Evolutionary conservation across 2,329 filamentous ascomycete genomes (phyloP).

Genomic region (Fusarium dlaminii): DNA sequence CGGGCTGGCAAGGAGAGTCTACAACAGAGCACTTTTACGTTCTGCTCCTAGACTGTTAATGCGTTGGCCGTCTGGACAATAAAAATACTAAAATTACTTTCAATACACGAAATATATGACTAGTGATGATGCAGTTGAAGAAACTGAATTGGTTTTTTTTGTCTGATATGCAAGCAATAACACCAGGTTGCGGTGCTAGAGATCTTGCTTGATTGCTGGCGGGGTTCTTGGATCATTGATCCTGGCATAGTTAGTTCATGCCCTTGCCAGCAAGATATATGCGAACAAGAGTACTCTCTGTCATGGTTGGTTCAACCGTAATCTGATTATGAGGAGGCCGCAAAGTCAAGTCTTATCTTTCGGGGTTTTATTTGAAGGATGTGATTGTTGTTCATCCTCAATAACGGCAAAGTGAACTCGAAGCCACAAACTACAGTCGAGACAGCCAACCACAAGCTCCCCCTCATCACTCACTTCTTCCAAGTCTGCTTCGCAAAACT

Average conservation of each 20-base stretch:
- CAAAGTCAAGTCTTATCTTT: conserved; percentile 39
- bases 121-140: conserved; percentile 13
- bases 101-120: conserved; percentile 44
- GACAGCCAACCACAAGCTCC: conserved; percentile 71
- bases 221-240: too few relatives aligned
- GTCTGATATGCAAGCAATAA: background rate
- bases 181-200: background rate
- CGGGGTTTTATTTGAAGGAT: conserved; percentile 6
- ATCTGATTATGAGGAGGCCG: background rate
- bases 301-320: background rate
- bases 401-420: conserved; percentile 70
- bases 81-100: conserved; percentile 62
- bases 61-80: conserved; percentile 65
- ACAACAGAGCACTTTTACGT: conserved; percentile 60
- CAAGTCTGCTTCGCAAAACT: conserved; percentile 67
- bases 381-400: conserved; percentile 37
- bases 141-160: background rate
- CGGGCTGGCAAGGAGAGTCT: conserved; percentile 51
- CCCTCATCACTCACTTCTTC: conserved; percentile 67
- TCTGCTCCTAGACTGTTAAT: conserved; percentile 66
- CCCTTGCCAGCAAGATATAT: background rate
- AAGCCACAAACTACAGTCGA: conserved; percentile 74
- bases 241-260: background rate
- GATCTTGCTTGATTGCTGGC: background rate
- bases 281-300: background rate